These are phyloP conservation scores for Phoma sp. DNA, from an alignment of 2,329 filamentous ascomycete species.

Conservation along the genomic window DNA sequence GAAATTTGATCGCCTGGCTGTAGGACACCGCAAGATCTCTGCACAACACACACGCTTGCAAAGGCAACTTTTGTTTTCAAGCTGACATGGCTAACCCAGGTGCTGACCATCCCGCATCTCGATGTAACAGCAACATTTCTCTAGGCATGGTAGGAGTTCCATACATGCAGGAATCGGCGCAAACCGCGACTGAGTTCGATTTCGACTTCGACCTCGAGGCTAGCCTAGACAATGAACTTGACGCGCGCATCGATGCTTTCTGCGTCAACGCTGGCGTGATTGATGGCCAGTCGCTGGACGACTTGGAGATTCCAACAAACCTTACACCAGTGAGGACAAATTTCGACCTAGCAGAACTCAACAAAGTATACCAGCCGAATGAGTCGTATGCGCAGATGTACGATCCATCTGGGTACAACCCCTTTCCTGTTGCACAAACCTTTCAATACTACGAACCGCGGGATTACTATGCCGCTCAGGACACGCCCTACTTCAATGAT, in stretches of 20 bases:
- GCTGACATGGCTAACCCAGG: neutral
- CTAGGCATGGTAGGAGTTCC: conserved; percentile 12
- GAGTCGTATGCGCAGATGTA: neutral
- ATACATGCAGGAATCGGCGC: neutral
- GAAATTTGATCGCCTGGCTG: neutral
- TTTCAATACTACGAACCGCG: conserved; percentile 3
- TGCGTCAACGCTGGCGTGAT: neutral
- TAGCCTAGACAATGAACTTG: neutral
- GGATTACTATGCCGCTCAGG: conserved; percentile 4
- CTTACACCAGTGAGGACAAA: neutral
- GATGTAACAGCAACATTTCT: conserved; percentile 1
- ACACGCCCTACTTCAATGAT: conserved; percentile 5
- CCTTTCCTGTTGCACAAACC: neutral
- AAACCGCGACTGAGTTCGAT: conserved; percentile 1
- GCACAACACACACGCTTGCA: neutral
- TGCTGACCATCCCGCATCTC: neutral
- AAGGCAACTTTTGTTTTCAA: neutral
- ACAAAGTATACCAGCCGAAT: neutral
- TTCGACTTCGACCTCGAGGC: neutral
- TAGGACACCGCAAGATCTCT: neutral
- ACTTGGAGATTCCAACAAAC: neutral
- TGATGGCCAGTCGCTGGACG: neutral
- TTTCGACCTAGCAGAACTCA: neutral
- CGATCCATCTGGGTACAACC: neutral
- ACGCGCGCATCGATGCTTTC: neutral